Conservation (phyloP, 805 yeast genomes). For the Pichia manshurica region DNA sequence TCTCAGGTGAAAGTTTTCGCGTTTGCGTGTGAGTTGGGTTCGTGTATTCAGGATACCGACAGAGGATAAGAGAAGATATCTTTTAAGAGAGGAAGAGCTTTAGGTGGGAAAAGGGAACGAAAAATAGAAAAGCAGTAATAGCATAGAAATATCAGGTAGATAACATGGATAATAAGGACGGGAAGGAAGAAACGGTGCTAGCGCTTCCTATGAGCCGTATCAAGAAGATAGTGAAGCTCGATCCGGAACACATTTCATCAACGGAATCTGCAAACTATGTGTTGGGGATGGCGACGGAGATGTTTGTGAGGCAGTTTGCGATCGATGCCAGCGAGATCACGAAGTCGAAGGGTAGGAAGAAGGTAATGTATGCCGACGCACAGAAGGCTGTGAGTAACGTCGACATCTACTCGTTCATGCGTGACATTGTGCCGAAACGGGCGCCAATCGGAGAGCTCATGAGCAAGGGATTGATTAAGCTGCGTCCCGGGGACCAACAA, state of each 20-base stretch:
- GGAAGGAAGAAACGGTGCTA: conserved; percentile 17
- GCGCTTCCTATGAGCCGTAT: conserved; percentile 60
- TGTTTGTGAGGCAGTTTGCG: conserved; percentile 62
- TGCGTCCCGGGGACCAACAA: conserved; percentile 13
- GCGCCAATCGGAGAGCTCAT: conserved; percentile 45
- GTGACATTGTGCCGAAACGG: conserved; percentile 63
- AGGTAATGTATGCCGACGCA: conserved; percentile 65
- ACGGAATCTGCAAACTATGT: conserved; percentile 70
- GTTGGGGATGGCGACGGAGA: conserved; percentile 71
- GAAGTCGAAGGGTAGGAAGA: conserved; percentile 59
- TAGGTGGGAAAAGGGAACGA: not conserved
- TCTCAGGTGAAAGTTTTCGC: not conserved
- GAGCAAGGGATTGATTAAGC: conserved; percentile 35
- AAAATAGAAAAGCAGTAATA: not conserved
- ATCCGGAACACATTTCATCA: conserved; percentile 64
- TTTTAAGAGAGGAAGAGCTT: not conserved
- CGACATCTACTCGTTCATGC: conserved; percentile 57
- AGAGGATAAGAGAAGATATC: no score
- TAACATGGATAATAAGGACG: not conserved
- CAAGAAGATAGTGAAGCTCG: conserved; percentile 67
- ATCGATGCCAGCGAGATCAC: conserved; percentile 67
- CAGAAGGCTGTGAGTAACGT: conserved; percentile 54
- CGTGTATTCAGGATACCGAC: no score
- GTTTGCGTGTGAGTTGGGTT: not conserved
- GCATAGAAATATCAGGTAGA: not conserved